Evolutionary conservation across 2,329 filamentous ascomycete species (phyloP).

Genomic region (Pyrenophora seminiperda): DNA sequence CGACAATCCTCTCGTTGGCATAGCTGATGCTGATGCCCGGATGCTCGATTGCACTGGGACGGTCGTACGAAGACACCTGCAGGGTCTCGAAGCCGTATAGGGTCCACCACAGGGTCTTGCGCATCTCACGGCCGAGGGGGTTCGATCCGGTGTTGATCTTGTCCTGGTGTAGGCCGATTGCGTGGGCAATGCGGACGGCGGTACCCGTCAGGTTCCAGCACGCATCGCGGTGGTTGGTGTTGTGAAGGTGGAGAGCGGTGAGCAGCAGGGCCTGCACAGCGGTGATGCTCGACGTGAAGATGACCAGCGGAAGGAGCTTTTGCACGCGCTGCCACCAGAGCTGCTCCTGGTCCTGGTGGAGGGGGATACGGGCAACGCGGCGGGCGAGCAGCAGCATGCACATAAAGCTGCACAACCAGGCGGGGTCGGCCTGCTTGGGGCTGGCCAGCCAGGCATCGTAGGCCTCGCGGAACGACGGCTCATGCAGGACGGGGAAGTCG

Average conservation of each 20-base stretch:
- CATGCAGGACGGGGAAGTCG: slow-evolving; percentile 53
- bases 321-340: slow-evolving; percentile 52
- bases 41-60: slow-evolving; percentile 52
- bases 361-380: slow-evolving; percentile 39
- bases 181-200: slow-evolving; percentile 52
- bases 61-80: slow-evolving; percentile 53
- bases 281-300: slow-evolving; percentile 51
- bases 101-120: slow-evolving; percentile 60
- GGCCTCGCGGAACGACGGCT: slow-evolving; percentile 51
- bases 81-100: slow-evolving; percentile 57
- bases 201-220: slow-evolving; percentile 54
- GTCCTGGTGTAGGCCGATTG: slow-evolving; percentile 53
- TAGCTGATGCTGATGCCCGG: slow-evolving; percentile 41
- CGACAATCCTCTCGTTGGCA: slow-evolving; percentile 47
- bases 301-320: slow-evolving; percentile 49
- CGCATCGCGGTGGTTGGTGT: slow-evolving; percentile 52
- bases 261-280: slow-evolving; percentile 53
- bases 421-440: slow-evolving; percentile 43
- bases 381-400: slow-evolving; percentile 51
- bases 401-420: slow-evolving; percentile 51
- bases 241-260: slow-evolving; percentile 52
- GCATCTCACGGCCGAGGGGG: slow-evolving; percentile 51
- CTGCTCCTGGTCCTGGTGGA: slow-evolving; percentile 48
- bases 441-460: slow-evolving; percentile 46
- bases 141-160: slow-evolving; percentile 44